Conservation (phyloP, 2,329 filamentous ascomycete genomes). For the Cercospora sp. region DNA sequence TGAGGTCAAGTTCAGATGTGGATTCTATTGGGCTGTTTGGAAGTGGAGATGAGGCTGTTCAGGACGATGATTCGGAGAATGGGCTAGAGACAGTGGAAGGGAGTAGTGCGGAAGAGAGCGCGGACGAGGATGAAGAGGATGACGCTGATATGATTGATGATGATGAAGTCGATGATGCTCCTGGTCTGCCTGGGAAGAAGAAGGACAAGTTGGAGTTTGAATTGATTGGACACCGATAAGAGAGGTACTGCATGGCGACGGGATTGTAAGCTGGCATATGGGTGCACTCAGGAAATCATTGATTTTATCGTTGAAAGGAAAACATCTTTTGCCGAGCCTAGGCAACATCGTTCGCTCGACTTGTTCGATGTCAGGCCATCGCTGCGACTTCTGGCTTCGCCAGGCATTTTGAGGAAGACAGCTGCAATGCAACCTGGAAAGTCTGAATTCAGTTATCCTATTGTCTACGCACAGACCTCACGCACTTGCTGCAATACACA, state of each 20-base stretch:
- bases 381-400: background rate
- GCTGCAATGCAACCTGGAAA: background rate
- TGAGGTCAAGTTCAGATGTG: constrained; percentile 15
- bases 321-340: background rate
- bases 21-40: constrained; percentile 28
- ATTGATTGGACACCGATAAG: constrained; percentile 30
- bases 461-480: background rate
- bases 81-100: constrained; percentile 24
- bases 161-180: constrained; percentile 10
- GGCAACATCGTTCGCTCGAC: background rate
- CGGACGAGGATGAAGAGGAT: constrained; percentile 16
- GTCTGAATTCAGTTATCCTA: background rate
- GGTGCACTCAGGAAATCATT: background rate
- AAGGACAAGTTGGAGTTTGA: constrained; percentile 22
- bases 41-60: constrained; percentile 36
- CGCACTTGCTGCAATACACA: background rate
- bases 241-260: background rate
- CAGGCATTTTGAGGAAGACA: background rate
- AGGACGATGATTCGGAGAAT: constrained; percentile 37
- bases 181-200: background rate
- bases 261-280: background rate
- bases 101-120: constrained; percentile 21
- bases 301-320: background rate
- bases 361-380: background rate
- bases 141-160: constrained; percentile 6